phyloP scores from a whole-genome alignment of 1,284 basidiomycete species.

The Ceratobasidium sp. region DNA sequence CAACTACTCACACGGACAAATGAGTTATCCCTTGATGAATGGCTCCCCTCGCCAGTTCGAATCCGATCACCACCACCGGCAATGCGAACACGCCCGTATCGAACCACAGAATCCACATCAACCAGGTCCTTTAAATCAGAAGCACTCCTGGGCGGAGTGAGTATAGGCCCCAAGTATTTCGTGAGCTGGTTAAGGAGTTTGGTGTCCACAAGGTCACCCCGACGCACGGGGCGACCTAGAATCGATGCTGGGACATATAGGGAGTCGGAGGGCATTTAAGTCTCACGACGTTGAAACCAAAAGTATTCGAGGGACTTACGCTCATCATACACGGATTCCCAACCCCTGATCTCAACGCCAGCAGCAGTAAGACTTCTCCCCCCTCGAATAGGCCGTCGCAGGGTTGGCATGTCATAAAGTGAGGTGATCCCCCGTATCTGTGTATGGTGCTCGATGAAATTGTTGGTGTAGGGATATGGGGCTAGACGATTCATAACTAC shows the following conservation, averaged over 20 bases:
- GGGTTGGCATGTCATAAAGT: neutral
- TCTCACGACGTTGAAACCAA: neutral
- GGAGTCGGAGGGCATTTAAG: neutral
- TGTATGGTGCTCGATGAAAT: slow-evolving; percentile 49
- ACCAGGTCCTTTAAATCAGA: neutral
- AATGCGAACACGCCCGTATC: slow-evolving; percentile 19
- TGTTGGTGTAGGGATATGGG: slow-evolving; percentile 28
- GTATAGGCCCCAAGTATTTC: neutral
- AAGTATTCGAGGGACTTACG: neutral
- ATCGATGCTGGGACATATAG: slow-evolving; percentile 13
- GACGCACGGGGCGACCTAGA: neutral
- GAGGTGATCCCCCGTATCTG: slow-evolving; percentile 46
- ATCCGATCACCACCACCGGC: slow-evolving; percentile 5
- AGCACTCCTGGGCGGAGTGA: neutral
- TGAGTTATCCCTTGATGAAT: slow-evolving; percentile 14
- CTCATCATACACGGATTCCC: slow-evolving; percentile 9
- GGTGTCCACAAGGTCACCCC: neutral
- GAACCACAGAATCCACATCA: neutral
- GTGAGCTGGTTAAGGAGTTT: slow-evolving; percentile 1
- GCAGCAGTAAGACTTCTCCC: neutral
- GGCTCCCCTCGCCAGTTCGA: neutral
- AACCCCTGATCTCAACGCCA: neutral
- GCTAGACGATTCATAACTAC: neutral
- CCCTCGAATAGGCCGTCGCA: neutral
- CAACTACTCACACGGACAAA: slow-evolving; percentile 10